Evolutionary conservation across 2,329 filamentous ascomycete genomes (phyloP).

Genomic region (Fusarium nelsonii): DNA sequence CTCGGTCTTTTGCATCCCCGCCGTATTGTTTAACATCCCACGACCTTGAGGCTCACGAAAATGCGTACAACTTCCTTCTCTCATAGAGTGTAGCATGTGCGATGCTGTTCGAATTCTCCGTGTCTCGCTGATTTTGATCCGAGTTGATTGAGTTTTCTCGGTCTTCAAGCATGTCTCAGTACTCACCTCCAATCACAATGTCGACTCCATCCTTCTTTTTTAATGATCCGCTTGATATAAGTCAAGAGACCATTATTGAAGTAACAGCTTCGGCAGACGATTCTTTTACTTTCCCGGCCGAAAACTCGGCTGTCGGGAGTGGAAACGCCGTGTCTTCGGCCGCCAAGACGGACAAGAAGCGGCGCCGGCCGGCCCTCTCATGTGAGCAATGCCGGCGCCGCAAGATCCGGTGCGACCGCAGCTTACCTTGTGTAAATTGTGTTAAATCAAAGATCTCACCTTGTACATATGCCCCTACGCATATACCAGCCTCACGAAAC

Average conservation of each 20-base stretch:
- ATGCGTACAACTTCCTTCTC: conserved; percentile 6
- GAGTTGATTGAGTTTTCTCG: neutral
- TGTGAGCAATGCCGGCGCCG: conserved; percentile 69
- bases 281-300: conserved; percentile 3
- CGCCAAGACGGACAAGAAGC: conserved; percentile 52
- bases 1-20: conserved; percentile 31
- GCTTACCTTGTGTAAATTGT: conserved; percentile 70
- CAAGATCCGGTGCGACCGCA: conserved; percentile 72
- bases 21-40: neutral
- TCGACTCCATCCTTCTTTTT: conserved; percentile 37
- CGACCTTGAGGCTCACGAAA: neutral
- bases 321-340: conserved; percentile 19
- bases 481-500: conserved; percentile 48
- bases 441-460: conserved; percentile 65
- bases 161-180: conserved; percentile 12
- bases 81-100: neutral
- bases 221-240: conserved; percentile 22
- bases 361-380: conserved; percentile 59
- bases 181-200: conserved; percentile 23
- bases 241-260: conserved; percentile 5
- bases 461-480: conserved; percentile 64
- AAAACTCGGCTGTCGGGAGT: conserved; percentile 4
- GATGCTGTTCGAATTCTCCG: conserved; percentile 21
- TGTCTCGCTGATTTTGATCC: conserved; percentile 14
- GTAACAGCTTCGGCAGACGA: conserved; percentile 4